Conservation (phyloP, 192 early-diverging fungal genomes). For the Obelidium mucronatum region DNA sequence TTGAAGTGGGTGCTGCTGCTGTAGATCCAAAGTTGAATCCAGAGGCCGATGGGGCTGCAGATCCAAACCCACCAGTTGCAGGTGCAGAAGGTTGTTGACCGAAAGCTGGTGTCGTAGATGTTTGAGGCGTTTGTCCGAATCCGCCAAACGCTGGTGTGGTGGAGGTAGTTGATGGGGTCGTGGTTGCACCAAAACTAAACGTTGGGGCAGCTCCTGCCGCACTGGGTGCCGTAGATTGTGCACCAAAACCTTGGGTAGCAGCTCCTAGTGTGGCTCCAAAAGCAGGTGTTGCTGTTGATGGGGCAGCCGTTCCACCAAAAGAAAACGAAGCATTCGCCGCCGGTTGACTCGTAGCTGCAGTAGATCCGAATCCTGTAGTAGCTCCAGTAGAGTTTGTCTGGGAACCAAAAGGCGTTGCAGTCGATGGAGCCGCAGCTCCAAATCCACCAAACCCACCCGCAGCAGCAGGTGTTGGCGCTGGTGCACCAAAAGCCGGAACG, state of each 20-base stretch:
- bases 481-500: slow-evolving; percentile 2
- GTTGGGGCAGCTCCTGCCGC: too few relatives aligned
- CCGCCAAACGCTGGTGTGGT: neutral
- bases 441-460: neutral
- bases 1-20: neutral
- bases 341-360: too few relatives aligned
- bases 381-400: neutral
- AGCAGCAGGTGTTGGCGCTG: neutral
- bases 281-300: neutral
- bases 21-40: neutral
- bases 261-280: neutral
- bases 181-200: neutral
- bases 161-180: neutral
- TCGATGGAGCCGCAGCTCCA: neutral
- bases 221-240: neutral
- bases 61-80: neutral
- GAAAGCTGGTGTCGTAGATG: neutral
- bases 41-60: neutral
- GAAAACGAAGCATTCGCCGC: too few relatives aligned
- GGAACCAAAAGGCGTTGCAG: neutral
- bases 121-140: neutral
- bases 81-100: neutral
- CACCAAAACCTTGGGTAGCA: neutral
- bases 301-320: too few relatives aligned
- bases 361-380: neutral